phyloP scores from a whole-genome alignment of 495 filamentous ascomycete species.

The Neurospora sp. region DNA sequence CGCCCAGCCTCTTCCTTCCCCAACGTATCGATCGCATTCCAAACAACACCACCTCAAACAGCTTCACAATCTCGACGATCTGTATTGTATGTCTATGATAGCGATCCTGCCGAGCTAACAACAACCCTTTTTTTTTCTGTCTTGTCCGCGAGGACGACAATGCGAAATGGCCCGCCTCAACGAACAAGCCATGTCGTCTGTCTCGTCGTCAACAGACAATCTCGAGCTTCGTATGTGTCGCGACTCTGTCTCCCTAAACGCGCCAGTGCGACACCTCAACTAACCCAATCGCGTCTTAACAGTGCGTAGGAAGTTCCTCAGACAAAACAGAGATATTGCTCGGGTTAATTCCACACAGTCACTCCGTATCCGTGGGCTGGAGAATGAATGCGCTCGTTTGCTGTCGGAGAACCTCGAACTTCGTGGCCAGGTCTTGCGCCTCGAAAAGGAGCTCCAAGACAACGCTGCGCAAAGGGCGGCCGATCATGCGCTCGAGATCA shows the following conservation, averaged over 20 bases:
- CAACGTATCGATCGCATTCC: background rate
- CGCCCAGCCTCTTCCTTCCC: background rate
- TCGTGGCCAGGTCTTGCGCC: slow-evolving; percentile 62
- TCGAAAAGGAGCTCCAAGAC: slow-evolving; percentile 55
- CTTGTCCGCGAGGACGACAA: slow-evolving; percentile 5
- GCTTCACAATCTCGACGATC: background rate
- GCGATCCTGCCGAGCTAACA: background rate
- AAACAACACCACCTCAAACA: background rate
- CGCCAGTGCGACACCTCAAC: background rate
- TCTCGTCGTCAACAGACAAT: slow-evolving; percentile 41
- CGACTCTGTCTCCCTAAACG: background rate
- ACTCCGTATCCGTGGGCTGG: slow-evolving; percentile 74
- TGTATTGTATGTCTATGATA: background rate
- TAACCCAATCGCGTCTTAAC: background rate
- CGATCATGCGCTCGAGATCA: slow-evolving; percentile 57
- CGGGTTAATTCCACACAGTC: slow-evolving; percentile 85
- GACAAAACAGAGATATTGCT: slow-evolving; percentile 92
- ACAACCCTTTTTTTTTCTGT: background rate
- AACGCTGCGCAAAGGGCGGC: slow-evolving; percentile 36
- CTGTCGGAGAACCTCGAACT: slow-evolving; percentile 82
- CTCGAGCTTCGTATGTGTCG: slow-evolving; percentile 65
- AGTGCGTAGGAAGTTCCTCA: slow-evolving; percentile 80
- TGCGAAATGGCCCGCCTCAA: slow-evolving; percentile 82
- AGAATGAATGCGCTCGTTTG: slow-evolving; percentile 72
- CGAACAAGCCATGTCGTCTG: slow-evolving; percentile 53